Conservation (phyloP, 345 rosid species). For the Litchi chinensis region DNA sequence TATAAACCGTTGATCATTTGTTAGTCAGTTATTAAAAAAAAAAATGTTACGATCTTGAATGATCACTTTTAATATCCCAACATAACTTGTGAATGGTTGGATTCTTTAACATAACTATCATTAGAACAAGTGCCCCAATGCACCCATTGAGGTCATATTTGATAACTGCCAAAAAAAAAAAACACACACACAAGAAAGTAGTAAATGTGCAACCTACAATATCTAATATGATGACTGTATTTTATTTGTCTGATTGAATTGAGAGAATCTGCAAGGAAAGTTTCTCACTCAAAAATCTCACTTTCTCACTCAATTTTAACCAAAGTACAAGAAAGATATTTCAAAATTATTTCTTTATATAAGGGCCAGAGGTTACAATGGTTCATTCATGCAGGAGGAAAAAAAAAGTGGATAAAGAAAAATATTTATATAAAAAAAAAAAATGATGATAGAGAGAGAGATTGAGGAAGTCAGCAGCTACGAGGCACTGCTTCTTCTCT, state of each 20-base stretch:
- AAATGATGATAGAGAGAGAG: slow-evolving; percentile 12
- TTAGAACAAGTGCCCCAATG: no score
- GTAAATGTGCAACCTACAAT: neutral
- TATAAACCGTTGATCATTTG: no score
- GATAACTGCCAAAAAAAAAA: neutral
- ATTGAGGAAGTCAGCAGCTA: slow-evolving; percentile 36
- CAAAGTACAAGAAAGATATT: neutral
- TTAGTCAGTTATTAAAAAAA: no score
- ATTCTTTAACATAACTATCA: neutral
- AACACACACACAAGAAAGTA: neutral
- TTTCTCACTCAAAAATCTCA: slow-evolving; percentile 23
- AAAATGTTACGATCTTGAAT: neutral
- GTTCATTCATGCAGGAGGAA: neutral
- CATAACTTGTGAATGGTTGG: neutral
- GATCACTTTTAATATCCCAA: neutral
- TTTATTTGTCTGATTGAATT: slow-evolving; percentile 11
- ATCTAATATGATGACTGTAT: slow-evolving; percentile 1
- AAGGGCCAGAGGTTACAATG: slow-evolving; percentile 14
- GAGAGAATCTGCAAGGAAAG: slow-evolving; percentile 43
- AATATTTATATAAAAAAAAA: neutral
- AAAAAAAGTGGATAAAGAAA: neutral
- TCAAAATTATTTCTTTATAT: slow-evolving; percentile 18
- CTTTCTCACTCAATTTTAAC: neutral
- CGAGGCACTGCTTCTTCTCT: slow-evolving; percentile 49
- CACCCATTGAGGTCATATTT: neutral